Conservation (phyloP, 106 monocot genomes). For the Narthecium ossifragum region DNA sequence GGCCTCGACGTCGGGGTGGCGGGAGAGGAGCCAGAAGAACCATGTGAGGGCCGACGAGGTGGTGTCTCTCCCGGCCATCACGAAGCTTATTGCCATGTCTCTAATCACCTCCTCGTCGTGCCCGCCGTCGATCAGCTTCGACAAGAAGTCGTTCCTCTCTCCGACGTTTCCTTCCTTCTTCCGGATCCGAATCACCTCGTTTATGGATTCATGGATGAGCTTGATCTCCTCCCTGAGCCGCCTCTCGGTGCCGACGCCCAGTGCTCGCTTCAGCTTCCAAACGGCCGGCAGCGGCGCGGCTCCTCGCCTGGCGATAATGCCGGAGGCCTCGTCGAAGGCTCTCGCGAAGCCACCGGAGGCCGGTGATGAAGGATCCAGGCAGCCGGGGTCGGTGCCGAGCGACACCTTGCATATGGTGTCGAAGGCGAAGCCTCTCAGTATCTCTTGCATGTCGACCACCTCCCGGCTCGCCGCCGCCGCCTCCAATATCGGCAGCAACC, state of each 20-base stretch:
- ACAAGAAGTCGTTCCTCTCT: slow-evolving; percentile 33
- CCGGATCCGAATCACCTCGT: slow-evolving; percentile 17
- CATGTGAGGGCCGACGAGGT: slow-evolving; percentile 58
- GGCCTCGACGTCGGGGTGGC: slow-evolving; percentile 23
- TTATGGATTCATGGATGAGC: slow-evolving; percentile 18
- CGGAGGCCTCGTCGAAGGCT: slow-evolving; percentile 44
- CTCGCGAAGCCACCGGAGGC: slow-evolving; percentile 6
- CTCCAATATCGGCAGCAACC: slow-evolving; percentile 21
- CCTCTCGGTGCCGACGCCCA: slow-evolving; percentile 26
- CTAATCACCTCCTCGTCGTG: slow-evolving; percentile 28
- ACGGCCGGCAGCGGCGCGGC: slow-evolving; percentile 7
- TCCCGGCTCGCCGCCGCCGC: background rate
- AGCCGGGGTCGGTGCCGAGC: slow-evolving; percentile 21
- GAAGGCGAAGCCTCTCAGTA: slow-evolving; percentile 31
- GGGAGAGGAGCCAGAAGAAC: slow-evolving; percentile 61
- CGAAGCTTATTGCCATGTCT: slow-evolving; percentile 73
- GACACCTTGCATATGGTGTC: slow-evolving; percentile 29
- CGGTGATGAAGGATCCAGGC: background rate
- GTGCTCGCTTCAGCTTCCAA: slow-evolving; percentile 40
- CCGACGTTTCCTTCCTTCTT: background rate
- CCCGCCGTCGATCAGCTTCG: slow-evolving; percentile 19
- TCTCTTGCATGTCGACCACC: slow-evolving; percentile 29
- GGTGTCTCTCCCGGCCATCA: slow-evolving; percentile 71
- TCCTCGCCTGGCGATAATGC: slow-evolving; percentile 19
- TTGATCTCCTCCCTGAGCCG: slow-evolving; percentile 15